Conservation (phyloP, 257 asterid genomes). For the Penstemon davidsonii region DNA sequence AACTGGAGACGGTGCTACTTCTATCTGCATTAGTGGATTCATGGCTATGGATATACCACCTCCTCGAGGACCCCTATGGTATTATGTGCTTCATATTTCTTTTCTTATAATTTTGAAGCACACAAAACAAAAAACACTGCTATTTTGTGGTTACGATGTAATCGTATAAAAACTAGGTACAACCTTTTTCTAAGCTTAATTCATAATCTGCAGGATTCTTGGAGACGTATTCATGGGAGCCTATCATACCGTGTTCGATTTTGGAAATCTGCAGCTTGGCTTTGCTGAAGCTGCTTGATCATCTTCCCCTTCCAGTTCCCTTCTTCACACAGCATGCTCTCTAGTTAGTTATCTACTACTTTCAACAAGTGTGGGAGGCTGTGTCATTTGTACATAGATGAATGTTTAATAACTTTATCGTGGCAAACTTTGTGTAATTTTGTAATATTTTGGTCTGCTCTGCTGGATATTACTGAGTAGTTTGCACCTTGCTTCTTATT, state of each 20-base stretch:
- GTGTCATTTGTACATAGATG: too few relatives aligned
- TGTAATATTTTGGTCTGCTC: too few relatives aligned
- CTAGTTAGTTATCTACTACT: too few relatives aligned
- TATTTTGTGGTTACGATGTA: too few relatives aligned
- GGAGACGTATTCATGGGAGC: conserved; percentile 98
- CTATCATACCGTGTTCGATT: conserved; percentile 90
- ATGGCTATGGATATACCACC: conserved; percentile 82
- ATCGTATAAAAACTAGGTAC: not conserved
- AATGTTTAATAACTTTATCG: too few relatives aligned
- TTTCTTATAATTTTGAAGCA: not conserved
- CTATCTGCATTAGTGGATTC: conserved; percentile 85
- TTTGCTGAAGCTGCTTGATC: conserved; percentile 77
- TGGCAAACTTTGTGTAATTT: too few relatives aligned
- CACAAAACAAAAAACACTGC: not conserved
- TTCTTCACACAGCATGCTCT: too few relatives aligned
- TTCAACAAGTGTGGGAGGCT: too few relatives aligned
- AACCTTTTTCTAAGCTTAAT: conserved; percentile 9
- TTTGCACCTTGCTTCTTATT: too few relatives aligned
- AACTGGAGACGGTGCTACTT: conserved; percentile 59
- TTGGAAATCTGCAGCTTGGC: conserved; percentile 79
- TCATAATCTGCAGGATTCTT: conserved; percentile 66
- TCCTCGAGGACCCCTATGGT: conserved; percentile 97
- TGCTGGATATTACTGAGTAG: too few relatives aligned
- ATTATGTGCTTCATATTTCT: conserved; percentile 31
- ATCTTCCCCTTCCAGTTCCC: too few relatives aligned